Evolutionary conservation across 306 rosid genomes (phyloP).

Genomic region (Castanea sativa): DNA sequence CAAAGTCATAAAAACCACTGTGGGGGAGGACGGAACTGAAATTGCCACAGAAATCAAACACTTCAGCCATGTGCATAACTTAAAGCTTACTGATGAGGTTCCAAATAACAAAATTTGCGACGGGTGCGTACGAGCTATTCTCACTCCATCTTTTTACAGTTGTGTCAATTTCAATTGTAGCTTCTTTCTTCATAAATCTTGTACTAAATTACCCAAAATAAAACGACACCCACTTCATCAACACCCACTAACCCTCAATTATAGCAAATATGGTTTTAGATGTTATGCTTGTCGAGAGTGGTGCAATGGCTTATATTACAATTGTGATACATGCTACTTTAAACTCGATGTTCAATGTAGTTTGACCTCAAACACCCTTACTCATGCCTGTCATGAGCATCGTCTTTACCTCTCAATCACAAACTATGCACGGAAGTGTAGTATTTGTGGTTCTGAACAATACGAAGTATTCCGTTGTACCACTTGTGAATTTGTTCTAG

Average conservation of each 20-base stretch:
- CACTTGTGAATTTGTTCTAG: too few relatives aligned
- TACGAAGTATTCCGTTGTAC: too few relatives aligned
- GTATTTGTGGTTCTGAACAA: background rate
- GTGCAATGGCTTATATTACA: background rate
- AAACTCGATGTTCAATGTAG: background rate
- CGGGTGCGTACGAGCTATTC: background rate
- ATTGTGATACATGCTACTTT: fast-evolving
- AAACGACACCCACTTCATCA: background rate
- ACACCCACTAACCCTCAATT: background rate
- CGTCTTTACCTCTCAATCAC: background rate
- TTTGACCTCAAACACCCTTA: background rate
- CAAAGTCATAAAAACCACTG: too few relatives aligned
- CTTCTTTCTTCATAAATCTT: background rate
- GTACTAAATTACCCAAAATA: background rate
- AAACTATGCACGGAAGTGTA: fast-evolving
- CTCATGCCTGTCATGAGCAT: background rate
- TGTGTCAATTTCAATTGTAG: fast-evolving
- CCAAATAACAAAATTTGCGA: background rate
- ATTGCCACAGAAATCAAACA: too few relatives aligned
- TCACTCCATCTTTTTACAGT: background rate
- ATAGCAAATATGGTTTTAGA: fast-evolving
- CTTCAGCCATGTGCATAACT: fast-evolving
- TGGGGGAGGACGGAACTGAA: too few relatives aligned
- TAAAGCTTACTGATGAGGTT: background rate
- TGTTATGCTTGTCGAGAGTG: fast-evolving